phyloP scores from a whole-genome alignment of 345 rosid species.

The Sonneratia alba region DNA sequence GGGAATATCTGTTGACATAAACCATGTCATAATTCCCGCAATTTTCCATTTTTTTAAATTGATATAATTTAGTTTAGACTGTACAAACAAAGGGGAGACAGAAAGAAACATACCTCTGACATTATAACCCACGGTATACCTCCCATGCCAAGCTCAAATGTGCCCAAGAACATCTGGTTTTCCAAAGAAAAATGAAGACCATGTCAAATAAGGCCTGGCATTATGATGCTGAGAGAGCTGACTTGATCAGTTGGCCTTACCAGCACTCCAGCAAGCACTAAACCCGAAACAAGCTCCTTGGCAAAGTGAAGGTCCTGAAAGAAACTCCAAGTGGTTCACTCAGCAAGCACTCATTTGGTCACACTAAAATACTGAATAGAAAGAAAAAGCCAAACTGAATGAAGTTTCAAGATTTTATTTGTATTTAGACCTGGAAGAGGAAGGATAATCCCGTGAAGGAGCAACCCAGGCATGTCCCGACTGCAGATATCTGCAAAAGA shows the following conservation, averaged over 20 bases:
- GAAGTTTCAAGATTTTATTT: background rate
- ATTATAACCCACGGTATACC: conserved; percentile 62
- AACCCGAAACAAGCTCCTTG: conserved; percentile 10
- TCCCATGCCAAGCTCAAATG: conserved; percentile 52
- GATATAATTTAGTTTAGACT: background rate
- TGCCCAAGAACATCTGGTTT: conserved; percentile 24
- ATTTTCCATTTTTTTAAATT: background rate
- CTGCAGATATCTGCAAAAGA: conserved; percentile 26
- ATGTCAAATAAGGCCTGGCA: background rate
- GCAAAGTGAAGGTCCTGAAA: conserved; percentile 17
- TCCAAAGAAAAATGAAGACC: conserved; percentile 1
- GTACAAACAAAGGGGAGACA: too few species aligned
- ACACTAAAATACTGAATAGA: background rate
- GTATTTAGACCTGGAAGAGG: conserved; percentile 16
- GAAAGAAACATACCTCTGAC: conserved; percentile 39
- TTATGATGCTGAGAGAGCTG: background rate
- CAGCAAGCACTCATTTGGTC: background rate
- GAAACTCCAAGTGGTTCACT: background rate
- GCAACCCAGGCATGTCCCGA: conserved; percentile 29
- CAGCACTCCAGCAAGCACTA: conserved; percentile 34
- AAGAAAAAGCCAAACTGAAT: background rate
- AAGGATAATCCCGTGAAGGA: conserved; percentile 30
- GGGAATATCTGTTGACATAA: conserved; percentile 24
- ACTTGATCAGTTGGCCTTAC: conserved; percentile 7
- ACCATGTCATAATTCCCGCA: background rate